Base-by-base conservation (phyloP, 306 rosid genomes). In the Lotus japonicus region DNA sequence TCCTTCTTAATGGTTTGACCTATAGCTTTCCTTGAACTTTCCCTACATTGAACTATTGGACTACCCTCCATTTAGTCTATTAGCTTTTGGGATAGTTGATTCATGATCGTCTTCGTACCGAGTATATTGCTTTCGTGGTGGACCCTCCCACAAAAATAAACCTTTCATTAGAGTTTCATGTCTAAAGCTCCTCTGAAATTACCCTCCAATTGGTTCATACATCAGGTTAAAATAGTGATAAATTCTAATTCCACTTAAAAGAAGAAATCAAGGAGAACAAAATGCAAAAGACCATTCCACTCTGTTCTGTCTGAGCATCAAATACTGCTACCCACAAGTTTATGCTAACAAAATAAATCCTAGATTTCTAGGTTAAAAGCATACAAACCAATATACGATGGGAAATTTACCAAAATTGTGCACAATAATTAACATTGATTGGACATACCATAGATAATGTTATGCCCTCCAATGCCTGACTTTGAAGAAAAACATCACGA, bases 391-490 rank as follows among this genome's bases (percentile, higher is more conserved):
- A 33, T 46, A 50, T 58, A 45, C 65, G 56, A 68, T 36, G 23
- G 44, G 21, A 54, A 71, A 48, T 6, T 58, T 38, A 19, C 46
- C 12, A 51, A 70, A 54, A 54, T 49, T 39, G 49, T 71, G 52
- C 49, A 49, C 28, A 63, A 74, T 50, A 63, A 53, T 18, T 43
- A 63, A 68, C 71, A 71, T 51, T 13, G 51, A 66, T 35, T 58
- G 28, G 43, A 64, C 82, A 70, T 95, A 95, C 99, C 99, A 95
- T 95, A 57, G 99, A 90, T 76, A 95, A 53, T 51, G 91, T 65
- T 58, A 95, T 88, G 56, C 96, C 97, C 84, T 95, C 99, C 79
- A 90, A 77, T 64, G 97, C 99, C 80, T 95, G 99, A 79, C 99
- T 90, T 77, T 66, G 96, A 81, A 95, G 96, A 77, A 95, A 95